Evolutionary conservation across 768 basidiomycete species (phyloP), one percentile per base, ranked within the genome.

Genomic region (Tricholoma sp.): DNA sequence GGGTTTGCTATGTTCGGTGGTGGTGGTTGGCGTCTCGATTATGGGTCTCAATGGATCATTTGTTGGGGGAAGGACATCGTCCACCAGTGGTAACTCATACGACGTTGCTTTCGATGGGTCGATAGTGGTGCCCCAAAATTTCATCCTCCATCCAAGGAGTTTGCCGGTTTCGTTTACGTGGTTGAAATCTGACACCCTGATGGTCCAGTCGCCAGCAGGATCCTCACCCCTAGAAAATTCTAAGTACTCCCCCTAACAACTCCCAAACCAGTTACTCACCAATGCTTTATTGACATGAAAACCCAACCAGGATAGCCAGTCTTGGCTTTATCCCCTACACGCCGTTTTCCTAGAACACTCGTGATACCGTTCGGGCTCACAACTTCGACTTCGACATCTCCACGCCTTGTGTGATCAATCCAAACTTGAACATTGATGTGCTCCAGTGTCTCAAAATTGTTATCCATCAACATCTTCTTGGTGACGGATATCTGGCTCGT

Each of bases 211-310:
- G n/a, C 97, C 97, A 45, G 91, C 70, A 2, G 94, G 89, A 70
- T 91, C 78, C 72, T 98, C 97, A 35, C 89, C 95, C 96, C 95
- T 97, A 61, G 21, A n/a, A 39, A 49, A 29, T 0, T 27, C 59
- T 70, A 37, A 68, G 16, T 50, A 31, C 35, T 50, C 4, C 14
- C 41, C 19, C n/a, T n/a, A n/a, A 27, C 21, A 31, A 19, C 14
- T 14, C 6, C 11, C 43, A 19, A 27, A 37, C 7, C 21, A 21
- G 31, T 45, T 7, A 74, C 86, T 67, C 56, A 96, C 95, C 97
- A 99, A 65, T 99, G 97, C 72, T 99, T 99, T 59, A 98, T 82
- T 24, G 84, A 83, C 94, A 97, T 98, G 71, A 99, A 99, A 8
- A 83, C 86, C 97, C 97, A 99, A 0, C 92, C 95, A 16, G 83